Percentiles rank a stretch among this genome's conserved stretches.
These are phyloP conservation scores for Coemansia sp. DNA, from an alignment of 192 early-diverging fungal genomes.

Conservation along the genomic window DNA sequence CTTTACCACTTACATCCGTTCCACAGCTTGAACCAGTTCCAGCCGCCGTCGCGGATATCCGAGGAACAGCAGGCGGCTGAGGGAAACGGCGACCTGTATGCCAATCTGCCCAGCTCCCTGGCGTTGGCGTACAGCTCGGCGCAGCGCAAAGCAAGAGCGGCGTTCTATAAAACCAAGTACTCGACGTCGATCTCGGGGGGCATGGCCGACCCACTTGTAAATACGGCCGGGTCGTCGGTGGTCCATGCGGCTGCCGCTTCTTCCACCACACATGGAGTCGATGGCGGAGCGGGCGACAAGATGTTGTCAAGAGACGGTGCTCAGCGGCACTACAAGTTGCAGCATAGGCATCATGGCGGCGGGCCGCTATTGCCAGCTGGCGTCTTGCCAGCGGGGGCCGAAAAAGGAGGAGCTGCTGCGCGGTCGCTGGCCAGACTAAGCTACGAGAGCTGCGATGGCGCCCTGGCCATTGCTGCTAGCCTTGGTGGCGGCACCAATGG, in stretches of 20 bases:
- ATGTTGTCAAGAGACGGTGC: not conserved
- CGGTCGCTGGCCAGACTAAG: slow-evolving; percentile 11
- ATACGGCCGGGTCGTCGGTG: not conserved
- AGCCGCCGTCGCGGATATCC: slow-evolving; percentile 19
- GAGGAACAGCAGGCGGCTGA: slow-evolving; percentile 8
- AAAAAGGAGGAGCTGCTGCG: not conserved
- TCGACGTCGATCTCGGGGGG: slow-evolving; percentile 9
- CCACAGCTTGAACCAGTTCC: slow-evolving; percentile 38
- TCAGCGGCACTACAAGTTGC: not conserved
- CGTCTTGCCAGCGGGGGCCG: too few relatives aligned
- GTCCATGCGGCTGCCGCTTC: not conserved
- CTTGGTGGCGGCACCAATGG: not conserved
- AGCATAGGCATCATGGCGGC: not conserved
- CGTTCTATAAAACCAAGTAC: slow-evolving; percentile 10
- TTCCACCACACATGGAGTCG: too few relatives aligned
- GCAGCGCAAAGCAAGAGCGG: slow-evolving; percentile 5
- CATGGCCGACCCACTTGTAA: slow-evolving; percentile 2
- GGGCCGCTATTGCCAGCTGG: not conserved
- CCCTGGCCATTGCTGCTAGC: not conserved
- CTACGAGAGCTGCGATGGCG: slow-evolving; percentile 8
- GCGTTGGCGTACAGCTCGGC: slow-evolving; percentile 6
- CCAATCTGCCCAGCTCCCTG: not conserved
- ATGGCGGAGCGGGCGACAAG: not conserved
- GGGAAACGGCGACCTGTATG: not conserved
- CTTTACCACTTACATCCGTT: slow-evolving; percentile 44